phyloP scores from a whole-genome alignment of 2,329 filamentous ascomycete genomes.

The Furcasterigmium furcatum region DNA sequence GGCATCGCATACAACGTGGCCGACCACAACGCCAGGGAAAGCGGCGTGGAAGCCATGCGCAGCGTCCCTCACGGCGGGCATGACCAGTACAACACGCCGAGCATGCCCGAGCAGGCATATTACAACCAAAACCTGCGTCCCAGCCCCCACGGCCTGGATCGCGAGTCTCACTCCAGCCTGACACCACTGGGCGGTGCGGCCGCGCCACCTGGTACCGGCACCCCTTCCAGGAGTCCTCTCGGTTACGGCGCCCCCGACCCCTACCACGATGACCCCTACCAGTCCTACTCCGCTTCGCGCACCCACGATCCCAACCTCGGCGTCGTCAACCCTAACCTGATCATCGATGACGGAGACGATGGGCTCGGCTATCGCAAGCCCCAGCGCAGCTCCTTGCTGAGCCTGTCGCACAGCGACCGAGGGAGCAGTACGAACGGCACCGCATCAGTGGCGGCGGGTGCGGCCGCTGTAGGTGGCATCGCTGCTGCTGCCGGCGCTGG shows the following conservation, averaged over 20 bases:
- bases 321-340: constrained; percentile 72
- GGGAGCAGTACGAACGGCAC: constrained; percentile 20
- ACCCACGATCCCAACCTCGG: constrained; percentile 48
- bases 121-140: constrained; percentile 13
- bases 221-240: constrained; percentile 47
- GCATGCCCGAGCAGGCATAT: constrained; percentile 6
- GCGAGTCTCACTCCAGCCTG: constrained; percentile 40
- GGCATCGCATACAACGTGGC: constrained; percentile 66
- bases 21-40: constrained; percentile 60
- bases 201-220: constrained; percentile 27
- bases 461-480: constrained; percentile 39
- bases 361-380: constrained; percentile 58
- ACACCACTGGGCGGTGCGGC: constrained; percentile 32
- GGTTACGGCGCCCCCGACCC: constrained; percentile 34
- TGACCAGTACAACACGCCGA: constrained; percentile 16
- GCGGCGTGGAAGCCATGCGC: constrained; percentile 60
- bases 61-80: constrained; percentile 17
- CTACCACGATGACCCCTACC: constrained; percentile 66
- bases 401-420: constrained; percentile 40
- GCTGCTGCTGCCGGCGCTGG: constrained; percentile 33
- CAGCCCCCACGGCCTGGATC: constrained; percentile 18
- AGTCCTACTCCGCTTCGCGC: constrained; percentile 47
- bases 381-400: constrained; percentile 57
- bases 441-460: constrained; percentile 38
- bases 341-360: constrained; percentile 86